Evolutionary conservation across 768 basidiomycete species (phyloP).

Genomic region (Kwoniella pini): DNA sequence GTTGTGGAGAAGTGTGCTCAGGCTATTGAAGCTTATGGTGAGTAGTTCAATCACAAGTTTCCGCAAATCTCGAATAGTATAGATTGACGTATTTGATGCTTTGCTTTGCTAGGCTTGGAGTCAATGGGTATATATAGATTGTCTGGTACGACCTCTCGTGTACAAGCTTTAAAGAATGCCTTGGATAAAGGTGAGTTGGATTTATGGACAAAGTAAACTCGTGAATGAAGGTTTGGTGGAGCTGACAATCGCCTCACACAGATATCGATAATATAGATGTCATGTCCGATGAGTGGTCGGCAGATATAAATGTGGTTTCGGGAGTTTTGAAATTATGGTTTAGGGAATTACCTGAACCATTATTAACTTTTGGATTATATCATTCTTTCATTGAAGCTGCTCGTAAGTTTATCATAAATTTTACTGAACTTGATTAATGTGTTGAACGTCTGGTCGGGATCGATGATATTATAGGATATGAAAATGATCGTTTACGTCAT

Average conservation of each 20-base stretch:
- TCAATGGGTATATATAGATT: slow-evolving; percentile 91
- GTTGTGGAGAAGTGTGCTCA: slow-evolving; percentile 85
- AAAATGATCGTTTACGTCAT: slow-evolving; percentile 91
- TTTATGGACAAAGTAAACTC: no score
- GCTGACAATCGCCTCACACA: slow-evolving; percentile 50
- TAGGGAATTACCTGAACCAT: slow-evolving; percentile 89
- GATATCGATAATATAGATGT: slow-evolving; percentile 87
- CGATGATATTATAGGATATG: slow-evolving; percentile 55
- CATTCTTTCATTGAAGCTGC: slow-evolving; percentile 94
- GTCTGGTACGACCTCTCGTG: slow-evolving; percentile 85
- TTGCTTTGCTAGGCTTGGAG: slow-evolving; percentile 57
- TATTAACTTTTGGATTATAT: slow-evolving; percentile 79
- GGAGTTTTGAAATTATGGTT: slow-evolving; percentile 94
- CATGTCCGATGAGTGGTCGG: slow-evolving; percentile 82
- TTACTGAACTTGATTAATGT: no score
- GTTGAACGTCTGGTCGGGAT: no score
- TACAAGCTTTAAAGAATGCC: slow-evolving; percentile 74
- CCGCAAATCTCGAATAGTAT: background rate
- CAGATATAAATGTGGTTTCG: slow-evolving; percentile 95
- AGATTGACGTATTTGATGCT: background rate
- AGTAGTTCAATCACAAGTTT: slow-evolving; percentile 11
- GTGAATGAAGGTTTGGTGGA: no score
- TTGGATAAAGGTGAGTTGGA: slow-evolving; percentile 72
- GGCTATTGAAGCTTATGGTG: slow-evolving; percentile 87
- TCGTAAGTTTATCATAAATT: slow-evolving; percentile 64